Evolutionary conservation across 805 yeast genomes (phyloP), one percentile per base, ranked within the genome.

Genomic region (Wickerhamomyces chaumierensis): DNA sequence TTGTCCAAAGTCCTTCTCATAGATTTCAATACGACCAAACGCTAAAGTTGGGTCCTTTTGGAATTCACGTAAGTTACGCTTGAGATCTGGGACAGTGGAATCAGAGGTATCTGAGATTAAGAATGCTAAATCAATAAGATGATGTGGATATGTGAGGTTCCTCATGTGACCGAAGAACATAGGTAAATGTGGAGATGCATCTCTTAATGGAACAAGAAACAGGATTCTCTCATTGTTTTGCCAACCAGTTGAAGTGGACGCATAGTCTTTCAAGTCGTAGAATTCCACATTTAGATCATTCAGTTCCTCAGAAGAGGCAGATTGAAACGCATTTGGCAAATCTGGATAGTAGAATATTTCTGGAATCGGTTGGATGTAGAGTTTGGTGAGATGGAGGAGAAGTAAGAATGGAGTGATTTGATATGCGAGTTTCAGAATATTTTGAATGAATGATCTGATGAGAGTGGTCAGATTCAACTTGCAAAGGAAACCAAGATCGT

Each of bases 1-100:
- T 56, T 88, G 96, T 34, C 96, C 96, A 56, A 88, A 88, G 60
- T 90, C 95, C 56, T 85, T 88, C 58, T 85, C 92, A 56, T 65
- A 86, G 37, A 87, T 85, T 57, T 86, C 95, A 39, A 86, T 83
- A 48, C 77, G 76, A 28, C 95, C 95, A 60, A 83, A 84, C 43
- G 78, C 72, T 65, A 71, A 65, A 61, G 84, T 79, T 18, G 74
- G 68, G 48, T 78, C 75, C 32, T 63, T 65, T 62, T 90, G 97
- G 32, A 83, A 65, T 19, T 63, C 73, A 42, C 65, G 63, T 46
- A 88, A 62, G 48, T 74, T 72, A 21, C 61, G 58, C 51, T 73
- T 62, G 47, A 88, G 63, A 36, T 71, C 73, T 25, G 75, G 81
- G 75, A 88, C 69, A 14, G 96, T 90, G 52, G 82, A 78, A 60